These are phyloP conservation scores for Venturia aucupariae DNA, from an alignment of 2,329 filamentous ascomycete species.

Conservation along the genomic window DNA sequence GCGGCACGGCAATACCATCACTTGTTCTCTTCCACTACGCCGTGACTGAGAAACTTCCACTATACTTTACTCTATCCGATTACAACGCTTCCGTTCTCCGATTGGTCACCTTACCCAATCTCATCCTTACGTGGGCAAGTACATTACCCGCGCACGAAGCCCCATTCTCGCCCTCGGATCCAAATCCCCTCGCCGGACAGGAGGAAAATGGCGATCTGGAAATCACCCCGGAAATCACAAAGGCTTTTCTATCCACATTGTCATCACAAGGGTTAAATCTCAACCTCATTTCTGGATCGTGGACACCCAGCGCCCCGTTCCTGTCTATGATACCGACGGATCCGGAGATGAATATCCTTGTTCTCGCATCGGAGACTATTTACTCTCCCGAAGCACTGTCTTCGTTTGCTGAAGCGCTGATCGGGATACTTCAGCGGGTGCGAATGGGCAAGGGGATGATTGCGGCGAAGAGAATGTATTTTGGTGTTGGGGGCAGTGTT, in stretches of 20 bases:
- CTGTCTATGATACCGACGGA: conserved; percentile 44
- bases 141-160: conserved; percentile 19
- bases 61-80: conserved; percentile 62
- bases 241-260: conserved; percentile 50
- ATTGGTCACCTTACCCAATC: conserved; percentile 70
- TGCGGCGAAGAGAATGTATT: conserved; percentile 72
- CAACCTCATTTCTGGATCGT: conserved; percentile 64
- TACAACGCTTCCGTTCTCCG: conserved; percentile 72
- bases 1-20: conserved; percentile 66
- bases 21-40: conserved; percentile 60
- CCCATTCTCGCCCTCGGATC: conserved; percentile 18
- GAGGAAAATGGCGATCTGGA: conserved; percentile 53
- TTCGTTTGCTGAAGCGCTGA: conserved; percentile 59
- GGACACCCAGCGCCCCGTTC: conserved; percentile 50
- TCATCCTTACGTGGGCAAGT: conserved; percentile 56
- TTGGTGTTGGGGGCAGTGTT: conserved; percentile 74
- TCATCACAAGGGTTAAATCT: conserved; percentile 43
- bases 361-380: conserved; percentile 73
- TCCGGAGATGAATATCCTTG: conserved; percentile 36
- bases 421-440: conserved; percentile 46
- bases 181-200: conserved; percentile 17
- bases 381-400: conserved; percentile 65
- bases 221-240: conserved; percentile 48
- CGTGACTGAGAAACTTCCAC: conserved; percentile 36
- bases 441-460: conserved; percentile 54